Evolutionary conservation across 2,329 filamentous ascomycete species (phyloP).

Genomic region (Arthrobotrys musiformis): DNA sequence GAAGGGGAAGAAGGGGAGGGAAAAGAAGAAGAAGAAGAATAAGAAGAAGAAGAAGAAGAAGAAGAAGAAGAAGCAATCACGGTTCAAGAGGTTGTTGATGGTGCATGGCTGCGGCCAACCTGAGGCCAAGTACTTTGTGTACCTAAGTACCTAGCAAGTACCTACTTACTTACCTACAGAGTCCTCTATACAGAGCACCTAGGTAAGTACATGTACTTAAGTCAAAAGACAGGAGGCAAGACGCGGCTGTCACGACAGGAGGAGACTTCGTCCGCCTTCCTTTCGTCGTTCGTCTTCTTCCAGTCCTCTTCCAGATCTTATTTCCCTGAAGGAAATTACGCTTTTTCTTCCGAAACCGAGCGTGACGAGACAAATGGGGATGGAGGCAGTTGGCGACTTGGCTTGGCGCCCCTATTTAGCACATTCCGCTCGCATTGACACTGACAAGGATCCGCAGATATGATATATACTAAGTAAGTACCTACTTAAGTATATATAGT

Average conservation of each 20-base stretch:
- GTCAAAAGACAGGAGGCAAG: not conserved
- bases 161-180: too few species aligned
- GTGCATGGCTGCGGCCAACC: conserved; percentile 2
- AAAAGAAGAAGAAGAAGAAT: too few species aligned
- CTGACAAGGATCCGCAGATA: not conserved
- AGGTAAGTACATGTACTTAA: too few species aligned
- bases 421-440: not conserved
- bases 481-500: not conserved
- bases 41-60: too few species aligned
- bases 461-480: too few species aligned
- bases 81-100: not conserved
- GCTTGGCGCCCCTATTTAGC: conserved; percentile 28
- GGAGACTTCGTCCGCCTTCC: not conserved
- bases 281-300: not conserved
- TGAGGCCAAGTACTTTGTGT: too few species aligned
- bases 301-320: not conserved
- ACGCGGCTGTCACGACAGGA: not conserved
- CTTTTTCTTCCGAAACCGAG: conserved; percentile 20
- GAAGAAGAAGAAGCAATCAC: not conserved
- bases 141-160: too few species aligned
- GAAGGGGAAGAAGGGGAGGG: not conserved
- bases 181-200: too few species aligned
- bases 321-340: not conserved
- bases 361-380: conserved; percentile 20
- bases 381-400: conserved; percentile 24